Evolutionary conservation across 306 rosid genomes (phyloP).

Genomic region (Citrullus colocynthis): DNA sequence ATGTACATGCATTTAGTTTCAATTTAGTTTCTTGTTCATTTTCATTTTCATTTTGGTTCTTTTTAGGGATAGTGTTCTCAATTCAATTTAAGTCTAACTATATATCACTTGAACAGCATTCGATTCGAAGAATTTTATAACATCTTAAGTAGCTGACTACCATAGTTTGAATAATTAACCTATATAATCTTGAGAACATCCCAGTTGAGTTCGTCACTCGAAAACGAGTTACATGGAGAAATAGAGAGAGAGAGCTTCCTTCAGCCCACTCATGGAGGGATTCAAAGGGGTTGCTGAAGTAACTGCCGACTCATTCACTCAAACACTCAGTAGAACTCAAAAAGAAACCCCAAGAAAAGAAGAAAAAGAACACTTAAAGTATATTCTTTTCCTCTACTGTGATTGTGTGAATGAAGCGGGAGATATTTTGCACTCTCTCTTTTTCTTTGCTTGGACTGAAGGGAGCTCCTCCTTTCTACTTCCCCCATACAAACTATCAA

Average conservation of each 20-base stretch:
- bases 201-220: not conserved
- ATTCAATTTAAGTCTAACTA: no score
- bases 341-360: not conserved
- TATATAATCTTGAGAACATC: not conserved
- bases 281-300: slow-evolving; percentile 26
- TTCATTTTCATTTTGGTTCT: not conserved
- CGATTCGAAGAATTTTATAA: not conserved
- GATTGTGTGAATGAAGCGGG: slow-evolving; percentile 53
- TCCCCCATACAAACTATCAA: not conserved
- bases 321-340: slow-evolving; percentile 21
- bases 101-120: no score
- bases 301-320: slow-evolving; percentile 50
- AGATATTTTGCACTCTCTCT: slow-evolving; percentile 37
- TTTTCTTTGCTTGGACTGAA: slow-evolving; percentile 56
- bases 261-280: slow-evolving; percentile 45
- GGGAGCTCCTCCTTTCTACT: slow-evolving; percentile 45
- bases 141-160: not conserved
- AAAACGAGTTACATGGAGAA: not conserved
- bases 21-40: not conserved
- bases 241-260: slow-evolving; percentile 35
- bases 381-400: slow-evolving; percentile 18
- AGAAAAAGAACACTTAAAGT: no score
- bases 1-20: not conserved
- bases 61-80: not conserved
- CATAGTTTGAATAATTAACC: not conserved